Conservation (phyloP, 495 filamentous ascomycete genomes). For the Bryoglossum gracile region DNA sequence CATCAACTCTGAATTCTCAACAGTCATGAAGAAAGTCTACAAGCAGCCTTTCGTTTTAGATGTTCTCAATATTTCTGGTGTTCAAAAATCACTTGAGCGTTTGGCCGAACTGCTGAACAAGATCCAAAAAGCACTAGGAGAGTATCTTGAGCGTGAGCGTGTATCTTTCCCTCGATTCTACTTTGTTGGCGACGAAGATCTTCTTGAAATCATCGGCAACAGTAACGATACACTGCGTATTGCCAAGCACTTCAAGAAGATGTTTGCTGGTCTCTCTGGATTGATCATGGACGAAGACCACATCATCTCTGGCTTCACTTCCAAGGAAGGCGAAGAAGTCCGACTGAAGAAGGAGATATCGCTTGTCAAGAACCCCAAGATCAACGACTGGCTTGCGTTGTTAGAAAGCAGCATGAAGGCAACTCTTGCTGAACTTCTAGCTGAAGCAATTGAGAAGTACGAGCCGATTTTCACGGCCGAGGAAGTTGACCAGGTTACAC, state of each 20-base stretch:
- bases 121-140: slow-evolving; percentile 97
- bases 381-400: slow-evolving; percentile 95
- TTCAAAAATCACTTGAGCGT: slow-evolving; percentile 91
- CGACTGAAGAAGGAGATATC: slow-evolving; percentile 83
- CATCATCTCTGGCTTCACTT: slow-evolving; percentile 84
- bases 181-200: slow-evolving; percentile 96
- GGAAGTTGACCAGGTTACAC: slow-evolving; percentile 54
- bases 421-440: slow-evolving; percentile 82
- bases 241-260: slow-evolving; percentile 98
- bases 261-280: slow-evolving; percentile 94
- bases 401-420: slow-evolving; percentile 91
- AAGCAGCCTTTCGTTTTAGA: slow-evolving; percentile 91
- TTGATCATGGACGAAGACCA: slow-evolving; percentile 86
- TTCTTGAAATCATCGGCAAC: slow-evolving; percentile 99
- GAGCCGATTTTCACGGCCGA: slow-evolving; percentile 60
- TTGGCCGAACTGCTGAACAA: slow-evolving; percentile 94
- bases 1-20: slow-evolving; percentile 96
- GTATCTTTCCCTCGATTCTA: slow-evolving; percentile 98
- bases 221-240: slow-evolving; percentile 94
- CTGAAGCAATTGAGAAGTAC: slow-evolving; percentile 75
- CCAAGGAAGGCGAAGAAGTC: slow-evolving; percentile 91
- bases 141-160: slow-evolving; percentile 96
- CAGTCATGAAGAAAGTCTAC: slow-evolving; percentile 97
- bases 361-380: slow-evolving; percentile 82
- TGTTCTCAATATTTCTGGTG: slow-evolving; percentile 87